phyloP scores from a whole-genome alignment of 108 stramenopile species.

The Fragilaria radians region DNA sequence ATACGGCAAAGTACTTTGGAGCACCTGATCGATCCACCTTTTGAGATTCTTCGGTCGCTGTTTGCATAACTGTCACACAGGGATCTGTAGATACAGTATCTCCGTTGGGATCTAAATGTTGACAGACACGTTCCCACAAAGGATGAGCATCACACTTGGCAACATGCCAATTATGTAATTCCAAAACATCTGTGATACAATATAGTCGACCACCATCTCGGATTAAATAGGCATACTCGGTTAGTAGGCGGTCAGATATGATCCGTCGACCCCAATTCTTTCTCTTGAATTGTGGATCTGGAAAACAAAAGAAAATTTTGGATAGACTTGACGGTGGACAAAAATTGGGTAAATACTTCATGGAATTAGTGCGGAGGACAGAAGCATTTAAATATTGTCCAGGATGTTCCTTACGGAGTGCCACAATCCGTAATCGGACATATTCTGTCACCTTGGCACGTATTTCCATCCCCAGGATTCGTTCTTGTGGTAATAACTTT shows the following conservation, averaged over 20 bases:
- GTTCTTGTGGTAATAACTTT: constrained; percentile 58
- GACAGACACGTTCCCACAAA: constrained; percentile 61
- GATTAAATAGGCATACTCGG: constrained; percentile 92
- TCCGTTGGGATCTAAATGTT: too few relatives aligned
- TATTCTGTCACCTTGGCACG: constrained; percentile 94
- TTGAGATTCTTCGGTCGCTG: constrained; percentile 95
- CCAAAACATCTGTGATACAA: constrained; percentile 94
- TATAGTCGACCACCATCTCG: constrained; percentile 75
- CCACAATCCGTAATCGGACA: constrained; percentile 89
- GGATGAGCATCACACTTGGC: constrained; percentile 81
- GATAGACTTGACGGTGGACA: constrained; percentile 46
- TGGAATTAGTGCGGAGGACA: constrained; percentile 88
- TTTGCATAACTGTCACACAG: constrained; percentile 81
- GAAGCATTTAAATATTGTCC: constrained; percentile 80
- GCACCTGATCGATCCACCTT: constrained; percentile 81
- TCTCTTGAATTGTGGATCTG: constrained; percentile 97
- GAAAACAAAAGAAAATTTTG: constrained; percentile 96
- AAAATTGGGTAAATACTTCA: constrained; percentile 81
- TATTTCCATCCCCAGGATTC: constrained; percentile 94
- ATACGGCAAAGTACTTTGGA: constrained; percentile 76
- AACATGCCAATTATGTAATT: constrained; percentile 95
- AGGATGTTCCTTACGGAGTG: constrained; percentile 67
- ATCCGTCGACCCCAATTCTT: constrained; percentile 95
- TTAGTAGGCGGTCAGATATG: constrained; percentile 68
- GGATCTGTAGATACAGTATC: constrained; percentile 72